These are phyloP conservation scores for Discostella stelligeroides DNA, from an alignment of 108 stramenopile genomes.

Conservation along the genomic window DNA sequence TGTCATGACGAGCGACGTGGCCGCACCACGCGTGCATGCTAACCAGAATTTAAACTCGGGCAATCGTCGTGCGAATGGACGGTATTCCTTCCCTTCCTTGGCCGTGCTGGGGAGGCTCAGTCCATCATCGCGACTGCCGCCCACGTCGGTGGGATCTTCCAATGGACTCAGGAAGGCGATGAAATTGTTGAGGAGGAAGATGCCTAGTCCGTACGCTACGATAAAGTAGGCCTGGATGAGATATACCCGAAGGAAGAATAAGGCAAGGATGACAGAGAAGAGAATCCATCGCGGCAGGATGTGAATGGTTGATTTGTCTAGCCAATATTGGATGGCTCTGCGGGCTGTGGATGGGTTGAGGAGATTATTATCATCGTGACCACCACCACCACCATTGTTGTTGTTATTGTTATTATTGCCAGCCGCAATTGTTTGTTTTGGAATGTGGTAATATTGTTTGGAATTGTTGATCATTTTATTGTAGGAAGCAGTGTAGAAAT, in stretches of 20 bases:
- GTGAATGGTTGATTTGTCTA: conserved; percentile 96
- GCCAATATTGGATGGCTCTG: conserved; percentile 92
- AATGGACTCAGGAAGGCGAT: conserved; percentile 97
- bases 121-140: conserved; percentile 49
- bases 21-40: conserved; percentile 80
- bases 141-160: conserved; percentile 76
- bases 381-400: not conserved
- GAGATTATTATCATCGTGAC: not conserved
- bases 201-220: conserved; percentile 98
- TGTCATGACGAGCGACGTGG: conserved; percentile 89
- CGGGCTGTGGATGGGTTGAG: conserved; percentile 47
- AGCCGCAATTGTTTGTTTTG: not conserved
- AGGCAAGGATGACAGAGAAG: conserved; percentile 62
- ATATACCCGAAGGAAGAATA: conserved; percentile 95
- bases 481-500: conserved; percentile 4
- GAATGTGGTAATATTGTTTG: conserved; percentile 4
- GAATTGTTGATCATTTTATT: not conserved
- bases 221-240: conserved; percentile 97
- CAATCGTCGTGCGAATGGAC: conserved; percentile 94
- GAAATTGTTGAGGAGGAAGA: conserved; percentile 98
- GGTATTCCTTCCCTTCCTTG: conserved; percentile 81
- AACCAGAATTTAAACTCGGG: conserved; percentile 99
- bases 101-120: conserved; percentile 66
- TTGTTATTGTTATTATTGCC: not conserved
- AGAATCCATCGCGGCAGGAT: conserved; percentile 76